Percentiles rank a stretch among this genome's conserved stretches.
These are phyloP conservation scores for Starmerella potacharoeniae DNA, from an alignment of 805 yeast genomes.

Conservation along the genomic window DNA sequence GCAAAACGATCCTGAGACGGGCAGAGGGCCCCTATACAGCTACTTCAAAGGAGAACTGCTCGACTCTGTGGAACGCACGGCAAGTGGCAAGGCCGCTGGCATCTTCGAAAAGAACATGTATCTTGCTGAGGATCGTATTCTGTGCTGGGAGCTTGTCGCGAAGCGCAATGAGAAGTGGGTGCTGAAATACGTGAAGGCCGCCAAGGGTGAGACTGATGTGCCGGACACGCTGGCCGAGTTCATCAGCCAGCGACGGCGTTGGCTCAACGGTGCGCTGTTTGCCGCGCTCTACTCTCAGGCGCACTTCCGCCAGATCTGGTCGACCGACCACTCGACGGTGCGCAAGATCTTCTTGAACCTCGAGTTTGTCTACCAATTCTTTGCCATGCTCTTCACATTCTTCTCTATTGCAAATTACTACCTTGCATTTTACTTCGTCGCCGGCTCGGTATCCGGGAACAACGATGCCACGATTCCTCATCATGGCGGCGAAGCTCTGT, in stretches of 20 bases:
- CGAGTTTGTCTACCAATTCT: slow-evolving; percentile 80
- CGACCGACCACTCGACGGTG: slow-evolving; percentile 68
- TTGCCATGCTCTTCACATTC: slow-evolving; percentile 73
- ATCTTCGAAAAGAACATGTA: slow-evolving; percentile 95
- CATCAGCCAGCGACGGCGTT: slow-evolving; percentile 90
- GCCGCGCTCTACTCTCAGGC: slow-evolving; percentile 85
- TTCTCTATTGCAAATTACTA: slow-evolving; percentile 88
- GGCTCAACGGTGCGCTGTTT: slow-evolving; percentile 96
- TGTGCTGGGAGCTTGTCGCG: slow-evolving; percentile 93
- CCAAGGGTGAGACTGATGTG: slow-evolving; percentile 93
- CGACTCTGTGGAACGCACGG: slow-evolving; percentile 42
- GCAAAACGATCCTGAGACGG: slow-evolving; percentile 63
- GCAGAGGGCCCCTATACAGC: slow-evolving; percentile 81
- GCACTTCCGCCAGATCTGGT: slow-evolving; percentile 81
- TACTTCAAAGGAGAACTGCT: slow-evolving; percentile 81
- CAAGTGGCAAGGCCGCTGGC: slow-evolving; percentile 40
- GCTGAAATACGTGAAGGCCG: slow-evolving; percentile 79
- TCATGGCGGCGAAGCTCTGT: slow-evolving; percentile 70
- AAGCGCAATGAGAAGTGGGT: slow-evolving; percentile 77
- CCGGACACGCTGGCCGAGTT: slow-evolving; percentile 93
- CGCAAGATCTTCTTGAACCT: slow-evolving; percentile 73
- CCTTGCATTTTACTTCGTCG: slow-evolving; percentile 81
- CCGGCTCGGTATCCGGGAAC: slow-evolving; percentile 61
- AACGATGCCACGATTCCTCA: slow-evolving; percentile 34
- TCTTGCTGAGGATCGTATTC: slow-evolving; percentile 89